Evolutionary conservation across 441 rosid species (phyloP).

Genomic region (Adansonia grandidieri): DNA sequence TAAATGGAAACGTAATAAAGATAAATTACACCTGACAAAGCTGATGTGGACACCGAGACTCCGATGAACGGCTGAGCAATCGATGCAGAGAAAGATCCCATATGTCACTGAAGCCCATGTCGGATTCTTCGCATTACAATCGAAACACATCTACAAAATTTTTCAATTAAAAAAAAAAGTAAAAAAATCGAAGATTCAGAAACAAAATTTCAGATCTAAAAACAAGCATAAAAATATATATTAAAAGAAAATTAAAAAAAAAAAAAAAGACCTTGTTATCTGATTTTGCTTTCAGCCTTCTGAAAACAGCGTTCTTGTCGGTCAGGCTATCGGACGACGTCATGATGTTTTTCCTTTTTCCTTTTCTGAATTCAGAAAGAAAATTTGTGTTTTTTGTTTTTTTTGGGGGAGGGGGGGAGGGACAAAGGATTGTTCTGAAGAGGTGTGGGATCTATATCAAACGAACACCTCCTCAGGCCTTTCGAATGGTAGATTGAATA

Average conservation of each 20-base stretch:
- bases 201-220: constrained; percentile 31
- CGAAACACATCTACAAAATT: constrained; percentile 74
- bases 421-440: not conserved
- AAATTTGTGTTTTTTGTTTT: not conserved
- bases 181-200: constrained; percentile 31
- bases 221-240: not conserved
- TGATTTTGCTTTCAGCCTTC: constrained; percentile 78
- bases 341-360: constrained; percentile 41
- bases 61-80: constrained; percentile 93
- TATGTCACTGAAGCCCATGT: constrained; percentile 98
- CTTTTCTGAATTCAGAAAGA: not conserved
- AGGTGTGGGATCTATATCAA: constrained; percentile 19
- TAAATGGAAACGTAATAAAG: not conserved
- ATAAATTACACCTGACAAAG: constrained; percentile 70
- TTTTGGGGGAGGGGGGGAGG: too few species aligned
- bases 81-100: constrained; percentile 93
- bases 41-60: constrained; percentile 95
- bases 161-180: not conserved
- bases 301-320: constrained; percentile 78
- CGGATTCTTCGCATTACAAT: constrained; percentile 94
- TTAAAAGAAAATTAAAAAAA: not conserved
- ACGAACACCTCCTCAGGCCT: constrained; percentile 25
- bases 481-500: too few species aligned
- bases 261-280: constrained; percentile 73
- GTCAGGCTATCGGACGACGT: constrained; percentile 62